Percentiles rank a stretch among this genome's conserved stretches.
Evolutionary conservation across 805 yeast species (phyloP).

Genomic region (Wickerhamiella musiphila): DNA sequence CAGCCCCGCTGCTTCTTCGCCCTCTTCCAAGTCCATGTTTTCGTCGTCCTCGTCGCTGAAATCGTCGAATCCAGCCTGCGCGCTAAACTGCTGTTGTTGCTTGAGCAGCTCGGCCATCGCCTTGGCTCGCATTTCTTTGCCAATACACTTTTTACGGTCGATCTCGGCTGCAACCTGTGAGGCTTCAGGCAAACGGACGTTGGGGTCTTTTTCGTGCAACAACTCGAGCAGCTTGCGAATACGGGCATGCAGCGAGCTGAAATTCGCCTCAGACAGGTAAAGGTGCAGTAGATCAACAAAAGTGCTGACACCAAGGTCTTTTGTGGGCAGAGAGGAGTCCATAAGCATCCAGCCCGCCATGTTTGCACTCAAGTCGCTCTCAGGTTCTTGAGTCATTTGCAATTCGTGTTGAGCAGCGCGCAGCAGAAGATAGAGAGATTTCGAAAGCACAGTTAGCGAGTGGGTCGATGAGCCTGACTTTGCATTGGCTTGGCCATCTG

Average conservation of each 20-base stretch:
- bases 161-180: conserved; percentile 19
- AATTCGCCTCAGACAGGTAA: not conserved
- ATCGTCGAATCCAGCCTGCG: conserved; percentile 25
- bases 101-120: conserved; percentile 62
- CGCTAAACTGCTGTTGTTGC: conserved; percentile 63
- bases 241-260: conserved; percentile 6
- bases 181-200: conserved; percentile 16
- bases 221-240: conserved; percentile 5
- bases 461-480: conserved; percentile 15
- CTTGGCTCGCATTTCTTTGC: conserved; percentile 50
- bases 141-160: conserved; percentile 47
- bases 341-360: conserved; percentile 6
- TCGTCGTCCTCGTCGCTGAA: conserved; percentile 25
- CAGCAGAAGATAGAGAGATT: conserved; percentile 52
- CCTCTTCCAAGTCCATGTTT: conserved; percentile 16
- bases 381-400: conserved; percentile 16
- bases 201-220: conserved; percentile 7
- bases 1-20: conserved; percentile 10
- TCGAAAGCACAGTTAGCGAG: conserved; percentile 41
- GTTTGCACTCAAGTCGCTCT: not conserved
- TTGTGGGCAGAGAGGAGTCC: conserved; percentile 7
- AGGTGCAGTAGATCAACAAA: conserved; percentile 10
- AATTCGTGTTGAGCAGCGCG: conserved; percentile 31
- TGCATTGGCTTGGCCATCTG: not conserved
- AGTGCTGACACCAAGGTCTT: conserved; percentile 7